A percentile compares a stretch with the other conserved stretches of the same genome.
These are phyloP conservation scores for Apiospora arundinis DNA, from an alignment of 2,329 filamentous ascomycete species.

Conservation along the genomic window DNA sequence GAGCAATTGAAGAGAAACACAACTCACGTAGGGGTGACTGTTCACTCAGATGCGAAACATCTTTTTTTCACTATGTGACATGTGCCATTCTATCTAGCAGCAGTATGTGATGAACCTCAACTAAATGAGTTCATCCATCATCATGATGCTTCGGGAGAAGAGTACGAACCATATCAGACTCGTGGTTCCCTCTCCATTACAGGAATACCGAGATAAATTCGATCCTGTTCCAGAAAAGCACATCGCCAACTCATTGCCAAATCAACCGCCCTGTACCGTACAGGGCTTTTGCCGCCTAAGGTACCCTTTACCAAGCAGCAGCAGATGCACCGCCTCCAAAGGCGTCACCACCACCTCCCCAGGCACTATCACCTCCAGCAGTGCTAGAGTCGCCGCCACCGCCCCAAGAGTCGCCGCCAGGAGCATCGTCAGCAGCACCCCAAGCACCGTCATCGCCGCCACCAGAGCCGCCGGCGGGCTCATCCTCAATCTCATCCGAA, in stretches of 20 bases:
- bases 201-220: background rate
- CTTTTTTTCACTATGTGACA: background rate
- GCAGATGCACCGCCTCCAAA: conserved; percentile 5
- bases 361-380: conserved; percentile 19
- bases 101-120: background rate
- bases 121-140: background rate
- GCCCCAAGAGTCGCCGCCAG: conserved; percentile 14
- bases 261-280: background rate
- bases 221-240: background rate
- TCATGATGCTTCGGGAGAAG: background rate
- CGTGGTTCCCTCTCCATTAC: background rate
- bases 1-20: background rate
- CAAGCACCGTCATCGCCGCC: conserved; percentile 36
- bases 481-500: conserved; percentile 55
- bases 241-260: background rate
- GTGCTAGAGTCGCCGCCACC: background rate
- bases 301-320: background rate
- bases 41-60: background rate
- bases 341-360: conserved; percentile 14
- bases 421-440: conserved; percentile 24
- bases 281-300: background rate
- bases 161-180: background rate
- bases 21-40: background rate
- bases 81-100: conserved; percentile 3
- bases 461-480: conserved; percentile 33